These are phyloP conservation scores for Boletellus ananas DNA, from an alignment of 768 basidiomycete species.

Conservation along the genomic window DNA sequence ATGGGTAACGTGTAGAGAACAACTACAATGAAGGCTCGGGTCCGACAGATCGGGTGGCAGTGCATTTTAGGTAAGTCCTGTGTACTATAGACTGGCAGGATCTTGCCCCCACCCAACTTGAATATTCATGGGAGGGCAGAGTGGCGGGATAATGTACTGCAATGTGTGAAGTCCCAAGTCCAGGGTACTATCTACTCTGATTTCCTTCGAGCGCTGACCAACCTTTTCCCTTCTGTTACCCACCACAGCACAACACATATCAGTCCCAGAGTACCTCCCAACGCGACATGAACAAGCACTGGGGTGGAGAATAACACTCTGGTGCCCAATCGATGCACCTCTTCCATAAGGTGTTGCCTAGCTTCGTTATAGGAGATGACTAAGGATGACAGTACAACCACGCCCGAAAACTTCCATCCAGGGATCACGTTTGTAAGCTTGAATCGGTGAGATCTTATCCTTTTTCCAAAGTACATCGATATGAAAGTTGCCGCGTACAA, in stretches of 20 bases:
- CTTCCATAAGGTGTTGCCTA: constrained; percentile 12
- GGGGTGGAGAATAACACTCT: constrained; percentile 18
- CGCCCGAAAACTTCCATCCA: constrained; percentile 24
- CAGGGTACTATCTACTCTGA: constrained; percentile 11
- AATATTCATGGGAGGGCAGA: too few relatives aligned
- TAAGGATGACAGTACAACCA: constrained; percentile 22
- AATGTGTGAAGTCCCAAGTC: too few relatives aligned
- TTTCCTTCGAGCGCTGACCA: constrained; percentile 19
- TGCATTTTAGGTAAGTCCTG: not conserved
- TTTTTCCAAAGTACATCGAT: constrained; percentile 41
- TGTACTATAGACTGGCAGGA: too few relatives aligned
- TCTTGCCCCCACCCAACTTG: too few relatives aligned
- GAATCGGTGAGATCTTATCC: constrained; percentile 13
- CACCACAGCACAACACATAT: constrained; percentile 29
- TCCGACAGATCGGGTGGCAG: constrained; percentile 11
- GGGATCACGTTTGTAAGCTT: constrained; percentile 17
- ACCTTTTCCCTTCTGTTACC: constrained; percentile 24
- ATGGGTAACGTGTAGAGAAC: constrained; percentile 3
- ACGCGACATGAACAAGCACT: constrained; percentile 24
- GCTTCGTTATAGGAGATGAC: constrained; percentile 18
- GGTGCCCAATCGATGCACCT: constrained; percentile 13
- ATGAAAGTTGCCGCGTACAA: constrained; percentile 54
- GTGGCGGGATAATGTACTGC: too few relatives aligned
- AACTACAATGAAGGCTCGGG: not conserved
- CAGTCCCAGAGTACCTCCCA: constrained; percentile 26